Base-by-base conservation (phyloP, 1,284 basidiomycete species). In the Pholiota adiposa region DNA sequence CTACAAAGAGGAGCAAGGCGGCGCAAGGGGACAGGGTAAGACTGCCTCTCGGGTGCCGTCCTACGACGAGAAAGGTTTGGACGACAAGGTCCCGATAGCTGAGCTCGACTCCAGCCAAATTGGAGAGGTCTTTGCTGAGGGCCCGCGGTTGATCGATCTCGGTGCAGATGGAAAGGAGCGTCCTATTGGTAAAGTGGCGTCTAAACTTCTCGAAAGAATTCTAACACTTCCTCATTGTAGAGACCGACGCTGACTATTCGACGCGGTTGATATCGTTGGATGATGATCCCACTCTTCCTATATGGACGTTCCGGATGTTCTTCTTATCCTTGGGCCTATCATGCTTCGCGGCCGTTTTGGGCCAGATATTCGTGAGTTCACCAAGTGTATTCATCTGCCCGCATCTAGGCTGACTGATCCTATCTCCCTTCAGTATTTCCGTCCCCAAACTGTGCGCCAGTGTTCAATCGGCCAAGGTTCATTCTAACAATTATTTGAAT, bases 281-380 rank as follows among this genome's bases (percentile, higher is more conserved):
- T 18, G 87, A 89, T 67, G 87, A 89, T 70, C 82, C 83, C 2
- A 74, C 75, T 0, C 74, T 86, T 23, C 84, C 81, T 9, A 74
- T 79, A 12, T 79, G 72, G 61, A 79, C 77, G 0, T 77, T 80
- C 61, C 67, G 79, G 6, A 76, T 79, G 74, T 79, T 75, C 73
- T 78, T 79, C 58, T 63, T 79, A 4, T 84, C 67, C 72, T 74
- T 77, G 70, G 84, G 84, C 4, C 75, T 86, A 2, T 76, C 82
- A 3, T 82, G 82, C 63, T 84, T 86, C 69, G 83, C 80, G 16
- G 77, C 84, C 33, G 83, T 86, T 7, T 75, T 87, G 11, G 83
- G 83, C 18, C 82, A 84, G 66, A 83, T 85, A 57, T 85, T 85
- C 69, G 82, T 83, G 67, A 36, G 80, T 27, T 3, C 4, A 43